Evolutionary conservation across 2,329 filamentous ascomycete genomes (phyloP), one percentile per base, ranked within the genome.

Genomic region (Penicillium sp.): DNA sequence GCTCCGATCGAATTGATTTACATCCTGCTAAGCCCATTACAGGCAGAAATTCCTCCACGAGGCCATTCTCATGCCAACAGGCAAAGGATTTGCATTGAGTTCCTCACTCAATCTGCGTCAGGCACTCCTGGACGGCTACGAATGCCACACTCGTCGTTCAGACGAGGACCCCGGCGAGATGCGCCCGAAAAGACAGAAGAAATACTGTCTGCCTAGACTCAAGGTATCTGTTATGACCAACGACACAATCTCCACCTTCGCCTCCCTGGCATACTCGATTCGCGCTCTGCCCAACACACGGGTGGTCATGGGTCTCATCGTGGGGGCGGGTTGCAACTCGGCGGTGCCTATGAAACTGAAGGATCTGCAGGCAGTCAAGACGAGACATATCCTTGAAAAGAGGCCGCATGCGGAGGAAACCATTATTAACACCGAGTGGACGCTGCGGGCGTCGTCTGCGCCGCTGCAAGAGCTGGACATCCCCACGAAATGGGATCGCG

Each of bases 341-440:
- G 88, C 86, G 0, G 79, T 89, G 14, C 79, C 84, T 0, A 74
- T 90, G 57, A 77, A 73, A 52, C 65, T 83, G 33, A 72, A 69
- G 33, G 74, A 73, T 36, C 69, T 90, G 9, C 78, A 84, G 48
- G 65, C 73, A 2, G 74, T 70, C 30, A 90, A 89, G 59, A 48
- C 76, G 69, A 4, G 56, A 52, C 36, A 71, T 4, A 62, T 76
- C 20, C 69, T 69, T 4, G 74, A 67, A 14, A 62, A 65, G 23
- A 58, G 62, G 34, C 59, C 68, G 2, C 65, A 71, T 7, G 71
- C 82, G 11, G 66, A 75, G 7, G 80, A 77, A 44, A 79, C 87
- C 7, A 77, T 85, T 3, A 80, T 89, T 44, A 88, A 87, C 51
- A 89, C 86, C 0, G 86, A 90, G 64, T 88, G 84, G 84, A 85